Base-by-base conservation (phyloP, 352 stramenopile genomes). In the Pythium folliculosum region DNA sequence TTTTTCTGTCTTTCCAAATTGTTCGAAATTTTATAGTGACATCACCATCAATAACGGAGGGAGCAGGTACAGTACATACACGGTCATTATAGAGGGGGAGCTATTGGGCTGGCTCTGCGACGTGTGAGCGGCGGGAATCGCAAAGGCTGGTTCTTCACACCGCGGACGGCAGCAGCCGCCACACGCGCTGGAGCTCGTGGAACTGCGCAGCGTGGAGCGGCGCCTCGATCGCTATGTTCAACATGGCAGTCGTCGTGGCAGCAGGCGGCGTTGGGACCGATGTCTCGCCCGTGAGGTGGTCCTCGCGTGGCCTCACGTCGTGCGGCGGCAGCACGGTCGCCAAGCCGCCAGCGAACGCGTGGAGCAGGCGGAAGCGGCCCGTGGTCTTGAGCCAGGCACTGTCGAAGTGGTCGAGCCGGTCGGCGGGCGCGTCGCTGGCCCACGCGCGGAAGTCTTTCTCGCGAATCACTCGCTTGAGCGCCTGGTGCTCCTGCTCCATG, bases 321-420 rank as follows among this genome's bases (percentile, higher is more conserved):
- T 47, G 44, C 51, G 32, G 40, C 68, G 63, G 37, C 78, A 81
- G 3, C 37, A 84, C 71, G 32, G 76, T 89, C 23, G 83, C 83
- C 17, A 91, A 74, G 0, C 81, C 81, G 2, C 77, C 83, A 0
- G 79, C 83, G 50, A 91, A 89, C 22, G 69, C 67, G 65, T 90
- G 79, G 13, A 91, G 73, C 32, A 72, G 48, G 22, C 67, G 70
- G 43, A 89, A 91, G 10, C 81, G 77, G 0, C 70, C 60, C 5
- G 70, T 53, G 0, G 73, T 81, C 9, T 61, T 47, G 8, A 57
- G 52, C 83, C 83, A 91, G 7, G 77, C 72, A 22, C 44, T 48
- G 25, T 82, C 71, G 57, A 91, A 91, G 23, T 73, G 75, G 27
- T 65, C 60, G 19, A 48, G 49, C 5, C 75, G 22, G 22, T 69